Conservation (phyloP, 768 basidiomycete species). For the Mycena vulgaris region DNA sequence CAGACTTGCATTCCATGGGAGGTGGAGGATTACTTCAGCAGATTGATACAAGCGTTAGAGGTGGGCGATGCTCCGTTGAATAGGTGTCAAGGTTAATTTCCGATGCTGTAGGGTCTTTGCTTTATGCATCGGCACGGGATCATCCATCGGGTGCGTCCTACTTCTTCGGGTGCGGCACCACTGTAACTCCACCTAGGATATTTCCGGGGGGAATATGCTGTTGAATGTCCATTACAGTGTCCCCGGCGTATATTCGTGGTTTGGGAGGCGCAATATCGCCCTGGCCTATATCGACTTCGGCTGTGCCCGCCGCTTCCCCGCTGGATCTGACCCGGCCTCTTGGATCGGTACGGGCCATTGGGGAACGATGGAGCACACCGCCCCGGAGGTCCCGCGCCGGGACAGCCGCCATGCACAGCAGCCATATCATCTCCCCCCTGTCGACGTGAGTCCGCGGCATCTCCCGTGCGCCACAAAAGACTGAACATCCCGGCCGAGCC, state of each 20-base stretch:
- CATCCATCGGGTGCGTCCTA: constrained; percentile 31
- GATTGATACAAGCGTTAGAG: constrained; percentile 33
- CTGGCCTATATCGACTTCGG: constrained; percentile 36
- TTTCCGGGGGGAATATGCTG: constrained; percentile 32
- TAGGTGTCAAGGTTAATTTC: constrained; percentile 5
- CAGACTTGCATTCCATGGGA: constrained; percentile 36
- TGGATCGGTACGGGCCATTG: constrained; percentile 35
- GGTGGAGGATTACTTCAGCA: constrained; percentile 37
- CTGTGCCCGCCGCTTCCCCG: constrained; percentile 28
- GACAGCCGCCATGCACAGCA: not conserved
- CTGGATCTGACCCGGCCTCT: constrained; percentile 7
- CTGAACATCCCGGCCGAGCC: too few species aligned
- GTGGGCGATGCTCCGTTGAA: constrained; percentile 19
- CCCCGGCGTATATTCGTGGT: constrained; percentile 31
- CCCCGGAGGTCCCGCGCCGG: constrained; percentile 32
- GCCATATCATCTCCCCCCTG: constrained; percentile 30
- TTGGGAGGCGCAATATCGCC: constrained; percentile 23
- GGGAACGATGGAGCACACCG: constrained; percentile 35
- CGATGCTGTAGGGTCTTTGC: constrained; percentile 25
- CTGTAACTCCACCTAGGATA: constrained; percentile 27
- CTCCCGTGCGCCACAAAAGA: not conserved
- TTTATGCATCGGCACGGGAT: constrained; percentile 38
- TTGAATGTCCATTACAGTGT: constrained; percentile 32
- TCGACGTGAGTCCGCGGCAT: constrained; percentile 23
- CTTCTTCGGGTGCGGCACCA: not conserved